Conservation (phyloP, 176 grass and related monocot genomes). For the Cenchrus purpureus region DNA sequence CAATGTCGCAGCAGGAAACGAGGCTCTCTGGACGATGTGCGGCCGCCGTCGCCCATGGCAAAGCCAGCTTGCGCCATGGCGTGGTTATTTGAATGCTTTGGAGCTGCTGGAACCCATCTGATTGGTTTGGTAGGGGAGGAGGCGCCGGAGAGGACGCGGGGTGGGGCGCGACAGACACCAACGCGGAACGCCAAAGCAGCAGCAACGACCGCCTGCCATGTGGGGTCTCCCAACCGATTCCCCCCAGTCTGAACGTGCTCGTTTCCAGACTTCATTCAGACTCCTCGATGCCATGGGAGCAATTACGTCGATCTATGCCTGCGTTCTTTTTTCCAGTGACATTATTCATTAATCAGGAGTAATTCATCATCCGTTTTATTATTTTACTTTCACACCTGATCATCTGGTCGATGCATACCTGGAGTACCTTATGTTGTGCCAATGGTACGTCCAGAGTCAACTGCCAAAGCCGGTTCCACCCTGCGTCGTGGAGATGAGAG, state of each 20-base stretch:
- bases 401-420: background rate
- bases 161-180: constrained; percentile 14
- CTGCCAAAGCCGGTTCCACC: background rate
- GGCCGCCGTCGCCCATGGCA: background rate
- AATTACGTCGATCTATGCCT: too few species aligned
- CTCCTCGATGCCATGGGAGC: too few species aligned
- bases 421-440: background rate
- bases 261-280: background rate
- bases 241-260: background rate
- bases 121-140: background rate
- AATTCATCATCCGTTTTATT: too few species aligned
- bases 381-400: background rate
- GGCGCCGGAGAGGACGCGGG: background rate
- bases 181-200: background rate
- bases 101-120: background rate
- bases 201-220: background rate
- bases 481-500: background rate
- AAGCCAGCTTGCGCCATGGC: constrained; percentile 27
- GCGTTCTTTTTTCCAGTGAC: too few species aligned
- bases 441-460: background rate
- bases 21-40: too few species aligned
- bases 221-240: background rate
- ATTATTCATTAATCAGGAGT: too few species aligned
- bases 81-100: constrained; percentile 38
- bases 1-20: too few species aligned